Evolutionary conservation across 116 monocot genomes (phyloP), one percentile per base, ranked within the genome.

Genomic region (Posidonia oceanica): DNA sequence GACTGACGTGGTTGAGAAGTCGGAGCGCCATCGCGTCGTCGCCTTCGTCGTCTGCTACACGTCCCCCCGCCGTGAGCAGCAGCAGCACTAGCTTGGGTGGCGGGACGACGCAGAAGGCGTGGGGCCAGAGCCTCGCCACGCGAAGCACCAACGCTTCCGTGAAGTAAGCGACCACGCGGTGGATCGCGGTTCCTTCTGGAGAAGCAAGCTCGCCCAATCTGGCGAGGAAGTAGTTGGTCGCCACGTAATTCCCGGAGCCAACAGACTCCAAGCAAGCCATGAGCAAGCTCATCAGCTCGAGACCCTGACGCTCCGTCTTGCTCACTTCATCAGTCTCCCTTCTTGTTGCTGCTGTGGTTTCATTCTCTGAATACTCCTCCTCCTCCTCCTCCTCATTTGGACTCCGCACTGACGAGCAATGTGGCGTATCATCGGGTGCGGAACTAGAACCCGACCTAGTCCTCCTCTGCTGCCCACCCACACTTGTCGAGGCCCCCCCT

Each of bases 141-240:
- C 85, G 80, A 13, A 87, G 61, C 0, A 80, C 85, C 14, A 97
- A 69, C 3, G 83, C 81, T 63, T 97, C 97, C 11, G 92, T 82
- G 77, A 82, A 89, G 78, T 89, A 89, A 13, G 97, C 86, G 0
- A 65, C 81, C 40, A 91, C 8, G 1, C 92, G 81, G 18, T 97
- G 92, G n/a, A 89, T 74, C 14, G 91, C 69, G 14, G 79, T 40
- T 17, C 90, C 87, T 5, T 21, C 44, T 0, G 92, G 92, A 2
- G 82, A 77, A 3, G 89, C 84, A 14, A 77, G 70, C 61, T 84
- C 82, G 3, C 89, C 97, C 1, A 97, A 69, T 36, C 89, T 75
- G 3, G 83, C 67, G 5, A 95, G 40, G 69, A 74, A 85, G 80
- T 77, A 92, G 77, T 72, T 81, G 16, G 72, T 56, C 2, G 77